Conservation (phyloP, 768 basidiomycete genomes). For the Mycena rosella region DNA sequence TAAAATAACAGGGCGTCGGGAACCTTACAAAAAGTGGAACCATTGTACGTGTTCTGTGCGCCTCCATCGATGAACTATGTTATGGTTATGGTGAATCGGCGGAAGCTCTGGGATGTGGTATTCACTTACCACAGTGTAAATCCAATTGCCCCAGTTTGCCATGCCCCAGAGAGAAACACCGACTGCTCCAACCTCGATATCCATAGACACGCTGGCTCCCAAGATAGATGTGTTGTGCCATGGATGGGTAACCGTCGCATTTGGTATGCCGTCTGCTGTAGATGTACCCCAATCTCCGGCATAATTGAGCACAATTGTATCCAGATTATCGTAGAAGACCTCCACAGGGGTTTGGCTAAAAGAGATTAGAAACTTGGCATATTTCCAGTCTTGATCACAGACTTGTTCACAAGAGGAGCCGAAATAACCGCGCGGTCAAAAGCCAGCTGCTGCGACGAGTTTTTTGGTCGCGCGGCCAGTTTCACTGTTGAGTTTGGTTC, state of each 20-base stretch:
- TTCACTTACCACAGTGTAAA: conserved; percentile 18
- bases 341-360: conserved; percentile 10
- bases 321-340: conserved; percentile 30
- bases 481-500: conserved; percentile 9
- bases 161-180: conserved; percentile 23
- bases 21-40: conserved; percentile 34
- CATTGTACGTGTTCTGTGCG: conserved; percentile 12
- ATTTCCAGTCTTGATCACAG: not conserved
- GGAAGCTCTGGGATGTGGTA: too few species aligned
- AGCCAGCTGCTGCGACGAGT: conserved; percentile 24
- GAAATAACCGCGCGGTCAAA: conserved; percentile 31
- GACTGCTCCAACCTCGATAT: conserved; percentile 12
- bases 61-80: conserved; percentile 12
- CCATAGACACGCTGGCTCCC: conserved; percentile 19
- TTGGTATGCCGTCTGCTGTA: conserved; percentile 20
- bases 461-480: conserved; percentile 13
- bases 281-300: conserved; percentile 19
- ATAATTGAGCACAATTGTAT: conserved; percentile 19
- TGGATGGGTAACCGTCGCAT: conserved; percentile 27
- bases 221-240: conserved; percentile 16
- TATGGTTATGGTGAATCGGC: too few species aligned
- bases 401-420: conserved; percentile 20
- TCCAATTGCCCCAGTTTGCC: conserved; percentile 30
- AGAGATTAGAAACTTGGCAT: not conserved
- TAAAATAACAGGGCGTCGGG: conserved; percentile 31